Evolutionary conservation across 2,329 filamentous ascomycete species (phyloP), one percentile per base, ranked within the genome.

Genomic region (Allantophomopsis lycopodina): DNA sequence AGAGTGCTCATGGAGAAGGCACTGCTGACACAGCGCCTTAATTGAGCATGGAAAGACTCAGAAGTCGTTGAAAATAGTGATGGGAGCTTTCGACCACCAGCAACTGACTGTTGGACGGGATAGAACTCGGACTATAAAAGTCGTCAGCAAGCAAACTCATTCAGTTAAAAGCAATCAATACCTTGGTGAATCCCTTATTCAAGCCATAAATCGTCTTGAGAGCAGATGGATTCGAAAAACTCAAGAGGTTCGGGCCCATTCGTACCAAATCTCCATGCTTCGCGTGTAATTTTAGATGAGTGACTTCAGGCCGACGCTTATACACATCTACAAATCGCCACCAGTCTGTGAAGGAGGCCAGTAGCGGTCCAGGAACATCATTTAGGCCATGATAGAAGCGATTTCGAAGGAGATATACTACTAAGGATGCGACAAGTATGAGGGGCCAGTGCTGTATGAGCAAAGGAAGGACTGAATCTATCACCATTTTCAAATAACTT

Each of bases 101-200:
- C 70, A 1, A 84, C 71, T 0, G 80, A 76, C 57, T 84, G 76
- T 54, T 88, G 83, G 3, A 88, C 80, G 0, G 81, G 73, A 52
- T 89, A 89, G 55, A 89, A 89, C 46, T 83, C 77, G 21, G 81
- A 86, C 77, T 84, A 39, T 7, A 34, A 12, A 20, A 7, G 13
- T 12, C 16, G 15, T 14, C 16, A 40, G 10, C 31, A 28, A 44
- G 56, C 8, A 10, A 6, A 28, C 5, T 10, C 23, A 12, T 28
- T 10, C 8, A 3, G 10, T 8, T 8, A 3, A 8, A 28, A 5
- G 23, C 23, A 28, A 3, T 28, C 11, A 10, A 36, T 58, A 83
- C 82, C 72, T 91, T 91, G 36, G 72, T 62, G 48, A 86, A 82
- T 0, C 83, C 82, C 58, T 88, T 88, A 55, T 88, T 89, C 34